Conservation (phyloP, 768 basidiomycete species). For the Lactarius pseudohatsudake region DNA sequence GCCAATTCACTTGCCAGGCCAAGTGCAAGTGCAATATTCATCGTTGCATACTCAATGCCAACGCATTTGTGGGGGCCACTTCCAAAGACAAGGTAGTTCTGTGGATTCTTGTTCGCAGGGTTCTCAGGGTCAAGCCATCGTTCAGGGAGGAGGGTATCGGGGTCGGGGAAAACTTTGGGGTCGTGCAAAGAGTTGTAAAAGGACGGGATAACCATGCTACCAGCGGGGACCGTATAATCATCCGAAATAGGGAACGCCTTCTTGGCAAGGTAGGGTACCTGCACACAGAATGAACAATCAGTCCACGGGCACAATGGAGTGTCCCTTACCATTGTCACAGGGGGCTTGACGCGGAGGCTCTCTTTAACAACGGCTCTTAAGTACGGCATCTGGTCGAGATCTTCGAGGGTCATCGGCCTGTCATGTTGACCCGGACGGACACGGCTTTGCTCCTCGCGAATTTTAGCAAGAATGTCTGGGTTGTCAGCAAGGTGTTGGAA, state of each 20-base stretch:
- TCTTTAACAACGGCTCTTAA: conserved; percentile 92
- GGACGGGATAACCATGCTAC: conserved; percentile 93
- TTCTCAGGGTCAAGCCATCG: conserved; percentile 88
- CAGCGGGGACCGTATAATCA: conserved; percentile 89
- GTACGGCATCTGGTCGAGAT: conserved; percentile 92
- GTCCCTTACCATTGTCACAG: conserved; percentile 85
- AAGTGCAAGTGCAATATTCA: conserved; percentile 86
- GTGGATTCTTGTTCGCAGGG: conserved; percentile 77
- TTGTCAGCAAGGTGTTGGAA: conserved; percentile 96
- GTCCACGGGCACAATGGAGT: conserved; percentile 19
- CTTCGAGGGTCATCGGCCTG: conserved; percentile 77
- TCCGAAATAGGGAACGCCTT: conserved; percentile 89
- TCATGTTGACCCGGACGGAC: conserved; percentile 78
- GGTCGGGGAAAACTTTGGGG: conserved; percentile 80
- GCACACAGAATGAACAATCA: conserved; percentile 12
- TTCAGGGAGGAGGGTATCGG: conserved; percentile 80
- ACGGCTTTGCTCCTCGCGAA: conserved; percentile 86
- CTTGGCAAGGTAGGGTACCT: conserved; percentile 92
- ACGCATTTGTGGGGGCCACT: conserved; percentile 92
- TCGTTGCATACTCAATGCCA: conserved; percentile 86
- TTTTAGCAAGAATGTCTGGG: conserved; percentile 83
- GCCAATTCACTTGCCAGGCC: conserved; percentile 78
- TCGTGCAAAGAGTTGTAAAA: conserved; percentile 95
- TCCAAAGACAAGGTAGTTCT: conserved; percentile 96
- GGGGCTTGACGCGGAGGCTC: conserved; percentile 86